Percentiles rank a stretch among this genome's conserved stretches.
Conservation (phyloP, 495 filamentous ascomycete species). For the Xanthoparmelia taractica region DNA sequence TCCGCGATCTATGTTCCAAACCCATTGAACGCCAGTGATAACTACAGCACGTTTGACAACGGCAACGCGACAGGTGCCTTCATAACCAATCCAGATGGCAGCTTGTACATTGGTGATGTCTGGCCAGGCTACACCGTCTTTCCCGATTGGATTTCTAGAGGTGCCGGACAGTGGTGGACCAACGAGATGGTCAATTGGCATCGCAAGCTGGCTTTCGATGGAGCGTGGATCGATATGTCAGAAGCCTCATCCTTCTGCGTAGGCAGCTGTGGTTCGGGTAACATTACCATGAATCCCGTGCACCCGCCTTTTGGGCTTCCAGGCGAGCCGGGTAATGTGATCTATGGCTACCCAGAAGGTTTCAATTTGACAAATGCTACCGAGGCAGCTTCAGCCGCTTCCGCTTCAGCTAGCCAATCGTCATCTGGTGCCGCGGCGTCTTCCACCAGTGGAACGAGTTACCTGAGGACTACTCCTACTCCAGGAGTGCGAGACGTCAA, state of each 20-base stretch:
- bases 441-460: conserved; percentile 34
- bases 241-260: conserved; percentile 75
- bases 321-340: conserved; percentile 53
- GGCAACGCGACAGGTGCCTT: conserved; percentile 57
- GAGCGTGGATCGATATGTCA: conserved; percentile 58
- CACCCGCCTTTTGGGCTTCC: conserved; percentile 61
- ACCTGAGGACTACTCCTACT: conserved; percentile 57
- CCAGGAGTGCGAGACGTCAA: conserved; percentile 67
- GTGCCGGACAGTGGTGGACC: conserved; percentile 61
- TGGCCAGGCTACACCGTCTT: conserved; percentile 63
- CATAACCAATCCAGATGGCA: conserved; percentile 55
- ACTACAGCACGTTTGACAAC: conserved; percentile 58
- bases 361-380: conserved; percentile 64
- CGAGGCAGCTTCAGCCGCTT: conserved; percentile 54
- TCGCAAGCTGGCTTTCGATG: conserved; percentile 50
- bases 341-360: conserved; percentile 61
- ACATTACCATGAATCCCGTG: conserved; percentile 61
- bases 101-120: conserved; percentile 54
- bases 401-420: conserved; percentile 45
- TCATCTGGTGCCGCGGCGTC: conserved; percentile 34
- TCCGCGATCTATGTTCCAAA: conserved; percentile 72
- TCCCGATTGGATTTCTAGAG: conserved; percentile 52
- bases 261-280: conserved; percentile 64
- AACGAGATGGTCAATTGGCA: conserved; percentile 56
- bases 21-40: conserved; percentile 60